A percentile compares a stretch with the other conserved stretches of the same genome.
phyloP scores from a whole-genome alignment of 2,329 filamentous ascomycete species.

The Pseudogymnoascus sp. region DNA sequence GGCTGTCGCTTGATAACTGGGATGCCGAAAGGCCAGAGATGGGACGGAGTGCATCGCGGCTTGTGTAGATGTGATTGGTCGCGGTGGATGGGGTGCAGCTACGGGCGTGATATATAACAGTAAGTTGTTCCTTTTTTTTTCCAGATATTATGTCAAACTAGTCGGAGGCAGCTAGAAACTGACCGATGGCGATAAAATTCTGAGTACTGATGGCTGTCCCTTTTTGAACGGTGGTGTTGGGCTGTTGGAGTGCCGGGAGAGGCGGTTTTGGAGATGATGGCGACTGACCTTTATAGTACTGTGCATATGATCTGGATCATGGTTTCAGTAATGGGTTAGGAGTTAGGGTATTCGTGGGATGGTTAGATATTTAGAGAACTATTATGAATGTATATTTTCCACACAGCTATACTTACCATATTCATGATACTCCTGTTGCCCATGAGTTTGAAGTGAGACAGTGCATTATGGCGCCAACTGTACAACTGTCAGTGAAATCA shows the following conservation, averaged over 20 bases:
- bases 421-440: not conserved
- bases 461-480: not conserved
- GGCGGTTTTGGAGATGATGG: not conserved
- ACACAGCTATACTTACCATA: too few relatives aligned
- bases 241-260: not conserved
- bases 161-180: not conserved
- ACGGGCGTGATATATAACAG: not conserved
- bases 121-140: not conserved
- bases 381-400: not conserved
- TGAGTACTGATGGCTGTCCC: not conserved
- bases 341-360: not conserved
- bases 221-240: not conserved
- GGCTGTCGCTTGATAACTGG: not conserved
- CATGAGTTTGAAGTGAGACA: not conserved
- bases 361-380: not conserved
- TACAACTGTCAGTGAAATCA: too few relatives aligned
- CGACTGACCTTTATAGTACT: not conserved
- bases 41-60: not conserved
- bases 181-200: not conserved
- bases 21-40: not conserved
- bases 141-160: slow-evolving; percentile 8
- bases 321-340: not conserved
- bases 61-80: not conserved
- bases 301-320: not conserved
- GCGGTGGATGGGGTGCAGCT: not conserved